Percentiles rank a stretch among this genome's conserved stretches.
Evolutionary conservation across 495 filamentous ascomycete species (phyloP).

Genomic region (Penicillium subrubescens): DNA sequence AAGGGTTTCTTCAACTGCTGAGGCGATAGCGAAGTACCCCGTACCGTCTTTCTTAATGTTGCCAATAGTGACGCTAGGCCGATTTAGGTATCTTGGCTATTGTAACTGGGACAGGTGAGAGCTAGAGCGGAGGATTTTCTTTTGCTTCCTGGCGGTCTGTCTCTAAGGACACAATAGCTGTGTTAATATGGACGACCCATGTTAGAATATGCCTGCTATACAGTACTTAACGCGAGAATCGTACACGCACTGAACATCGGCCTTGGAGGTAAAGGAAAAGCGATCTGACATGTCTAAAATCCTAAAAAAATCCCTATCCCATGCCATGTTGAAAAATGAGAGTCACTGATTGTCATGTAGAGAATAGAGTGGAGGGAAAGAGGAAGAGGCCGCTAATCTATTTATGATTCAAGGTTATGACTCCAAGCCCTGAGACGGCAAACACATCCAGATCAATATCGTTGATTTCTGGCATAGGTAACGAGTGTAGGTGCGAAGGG

Average conservation of each 20-base stretch:
- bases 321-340: too few relatives aligned
- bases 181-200: background rate
- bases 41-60: background rate
- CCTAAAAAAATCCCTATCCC: too few relatives aligned
- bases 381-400: too few relatives aligned
- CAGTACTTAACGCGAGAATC: background rate
- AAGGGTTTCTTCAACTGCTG: background rate
- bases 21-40: background rate
- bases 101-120: background rate
- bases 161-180: background rate
- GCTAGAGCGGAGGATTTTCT: background rate
- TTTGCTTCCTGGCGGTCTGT: background rate
- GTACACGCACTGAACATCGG: background rate
- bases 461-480: background rate
- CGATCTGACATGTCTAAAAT: too few relatives aligned
- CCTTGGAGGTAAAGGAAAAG: background rate
- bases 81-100: background rate
- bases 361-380: too few relatives aligned
- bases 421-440: background rate
- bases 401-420: background rate
- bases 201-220: background rate
- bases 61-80: background rate
- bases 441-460: background rate
- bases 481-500: background rate
- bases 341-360: too few relatives aligned